phyloP scores from a whole-genome alignment of 2,329 filamentous ascomycete genomes.

The Aschersonia sp. region DNA sequence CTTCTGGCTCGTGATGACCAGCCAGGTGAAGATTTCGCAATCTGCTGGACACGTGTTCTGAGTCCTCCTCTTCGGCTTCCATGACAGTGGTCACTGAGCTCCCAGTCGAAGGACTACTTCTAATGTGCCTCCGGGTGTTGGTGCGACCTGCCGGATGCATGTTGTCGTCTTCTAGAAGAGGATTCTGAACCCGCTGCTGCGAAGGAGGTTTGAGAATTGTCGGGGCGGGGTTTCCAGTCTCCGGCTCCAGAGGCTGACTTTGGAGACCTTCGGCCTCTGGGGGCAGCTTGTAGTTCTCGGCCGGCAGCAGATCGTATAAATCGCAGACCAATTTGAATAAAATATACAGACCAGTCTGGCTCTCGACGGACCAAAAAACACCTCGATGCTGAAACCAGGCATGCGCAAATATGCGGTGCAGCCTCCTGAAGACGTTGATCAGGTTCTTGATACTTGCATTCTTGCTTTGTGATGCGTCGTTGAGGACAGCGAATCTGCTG shows the following conservation, averaged over 20 bases:
- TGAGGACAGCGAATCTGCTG: constrained; percentile 52
- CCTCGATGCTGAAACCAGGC: constrained; percentile 96
- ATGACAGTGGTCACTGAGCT: constrained; percentile 69
- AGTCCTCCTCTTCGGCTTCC: constrained; percentile 67
- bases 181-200: constrained; percentile 10
- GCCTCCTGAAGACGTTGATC: constrained; percentile 83
- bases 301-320: constrained; percentile 72
- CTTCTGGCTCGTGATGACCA: constrained; percentile 27
- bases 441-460: constrained; percentile 63
- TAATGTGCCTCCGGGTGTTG: constrained; percentile 68
- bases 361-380: constrained; percentile 90
- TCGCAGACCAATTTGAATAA: constrained; percentile 98
- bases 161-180: constrained; percentile 31
- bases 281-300: constrained; percentile 92
- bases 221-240: constrained; percentile 21
- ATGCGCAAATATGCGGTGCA: constrained; percentile 95
- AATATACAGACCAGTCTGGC: constrained; percentile 80
- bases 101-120: constrained; percentile 66
- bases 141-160: constrained; percentile 39
- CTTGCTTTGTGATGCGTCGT: constrained; percentile 39
- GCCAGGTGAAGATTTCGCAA: constrained; percentile 32
- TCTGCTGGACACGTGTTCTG: constrained; percentile 28
- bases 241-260: constrained; percentile 23
- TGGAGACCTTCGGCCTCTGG: constrained; percentile 82
- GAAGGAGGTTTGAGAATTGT: constrained; percentile 21